Evolutionary conservation across 164 flowering plant genomes (phyloP).

Genomic region (Amborella trichopoda): DNA sequence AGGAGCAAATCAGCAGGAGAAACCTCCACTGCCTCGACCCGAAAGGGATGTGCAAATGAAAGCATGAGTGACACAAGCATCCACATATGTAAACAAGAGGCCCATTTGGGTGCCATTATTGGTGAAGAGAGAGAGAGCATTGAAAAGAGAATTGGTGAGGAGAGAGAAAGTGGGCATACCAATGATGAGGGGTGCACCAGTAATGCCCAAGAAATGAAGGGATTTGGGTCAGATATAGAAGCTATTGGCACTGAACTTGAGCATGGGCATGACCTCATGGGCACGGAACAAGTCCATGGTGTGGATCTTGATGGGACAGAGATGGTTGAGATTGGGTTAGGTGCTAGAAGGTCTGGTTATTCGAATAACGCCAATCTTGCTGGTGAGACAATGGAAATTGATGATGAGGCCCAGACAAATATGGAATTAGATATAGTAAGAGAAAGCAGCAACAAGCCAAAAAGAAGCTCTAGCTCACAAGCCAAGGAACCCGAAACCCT

Average conservation of each 20-base stretch:
- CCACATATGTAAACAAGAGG: too few species aligned
- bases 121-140: too few species aligned
- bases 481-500: too few species aligned
- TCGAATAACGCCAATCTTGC: conserved; percentile 20
- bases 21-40: conserved; percentile 37
- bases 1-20: too few species aligned
- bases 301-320: conserved; percentile 44
- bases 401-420: conserved; percentile 43
- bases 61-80: conserved; percentile 39
- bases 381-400: conserved; percentile 71
- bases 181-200: conserved; percentile 73
- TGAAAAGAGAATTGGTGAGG: conserved; percentile 39
- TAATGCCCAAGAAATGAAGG: conserved; percentile 30
- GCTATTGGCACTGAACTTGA: conserved; percentile 46
- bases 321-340: conserved; percentile 14
- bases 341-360: conserved; percentile 23
- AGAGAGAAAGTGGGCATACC: conserved; percentile 32
- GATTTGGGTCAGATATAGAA: conserved; percentile 77
- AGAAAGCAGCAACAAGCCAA: conserved; percentile 29
- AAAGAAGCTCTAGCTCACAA: too few species aligned
- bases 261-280: conserved; percentile 35
- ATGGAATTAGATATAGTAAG: too few species aligned
- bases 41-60: conserved; percentile 18
- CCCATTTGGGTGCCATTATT: too few species aligned
- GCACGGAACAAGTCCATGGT: conserved; percentile 57